Conservation (phyloP, 78 protist species). For the Emiliania huxleyi region DNA sequence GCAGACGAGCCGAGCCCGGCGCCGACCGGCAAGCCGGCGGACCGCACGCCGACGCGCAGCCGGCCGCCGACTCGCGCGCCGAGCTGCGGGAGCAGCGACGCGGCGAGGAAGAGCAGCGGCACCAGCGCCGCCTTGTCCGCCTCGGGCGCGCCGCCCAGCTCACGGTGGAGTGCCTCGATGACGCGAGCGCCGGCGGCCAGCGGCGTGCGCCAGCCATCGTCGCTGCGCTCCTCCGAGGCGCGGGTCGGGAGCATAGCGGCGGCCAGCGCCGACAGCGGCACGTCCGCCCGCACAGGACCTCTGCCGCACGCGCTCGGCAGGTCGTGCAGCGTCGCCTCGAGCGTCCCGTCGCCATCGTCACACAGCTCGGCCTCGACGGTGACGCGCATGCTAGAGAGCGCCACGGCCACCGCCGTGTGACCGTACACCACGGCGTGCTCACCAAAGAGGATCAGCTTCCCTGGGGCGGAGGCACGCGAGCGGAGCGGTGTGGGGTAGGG, state of each 20-base stretch:
- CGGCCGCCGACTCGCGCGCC: neutral
- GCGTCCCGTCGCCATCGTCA: neutral
- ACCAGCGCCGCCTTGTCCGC: neutral
- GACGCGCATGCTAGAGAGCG: slow-evolving; percentile 13
- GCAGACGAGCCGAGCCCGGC: slow-evolving; percentile 79
- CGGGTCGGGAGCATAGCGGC: neutral
- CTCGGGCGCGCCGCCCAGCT: neutral
- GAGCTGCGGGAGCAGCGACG: neutral
- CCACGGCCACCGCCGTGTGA: slow-evolving; percentile 61
- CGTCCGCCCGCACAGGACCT: neutral
- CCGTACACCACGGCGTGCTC: slow-evolving; percentile 79
- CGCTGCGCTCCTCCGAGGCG: neutral
- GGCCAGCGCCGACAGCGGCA: neutral
- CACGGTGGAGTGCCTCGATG: neutral
- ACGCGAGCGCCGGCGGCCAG: neutral
- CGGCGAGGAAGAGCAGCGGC: neutral
- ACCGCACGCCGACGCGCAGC: neutral
- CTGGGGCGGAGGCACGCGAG: slow-evolving; percentile 54
- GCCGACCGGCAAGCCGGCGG: slow-evolving; percentile 64
- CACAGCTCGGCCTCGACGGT: neutral
- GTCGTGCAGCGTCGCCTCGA: neutral
- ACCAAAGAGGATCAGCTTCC: slow-evolving; percentile 74
- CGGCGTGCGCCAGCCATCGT: neutral
- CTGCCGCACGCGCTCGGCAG: neutral
- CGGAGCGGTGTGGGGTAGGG: no score